These are phyloP conservation scores for Halophytophthora polymorphica DNA, from an alignment of 352 stramenopile genomes.

Conservation along the genomic window DNA sequence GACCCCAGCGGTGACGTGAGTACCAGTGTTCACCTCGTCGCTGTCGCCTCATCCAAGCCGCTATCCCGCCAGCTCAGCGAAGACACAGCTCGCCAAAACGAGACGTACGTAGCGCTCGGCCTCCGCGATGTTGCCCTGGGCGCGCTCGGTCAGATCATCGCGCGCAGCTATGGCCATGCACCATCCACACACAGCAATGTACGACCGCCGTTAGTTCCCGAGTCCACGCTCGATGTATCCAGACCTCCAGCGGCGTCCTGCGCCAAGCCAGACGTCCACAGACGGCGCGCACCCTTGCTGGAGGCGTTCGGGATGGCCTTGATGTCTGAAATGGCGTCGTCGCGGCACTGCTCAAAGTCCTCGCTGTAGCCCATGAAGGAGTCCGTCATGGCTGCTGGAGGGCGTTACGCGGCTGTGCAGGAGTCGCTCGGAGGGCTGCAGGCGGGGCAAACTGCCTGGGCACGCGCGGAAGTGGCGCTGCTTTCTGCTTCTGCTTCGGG, in stretches of 20 bases:
- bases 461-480: too few relatives aligned
- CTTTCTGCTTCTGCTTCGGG: constrained; percentile 2
- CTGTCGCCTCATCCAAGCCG: not conserved
- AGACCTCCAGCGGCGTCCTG: too few relatives aligned
- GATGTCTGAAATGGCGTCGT: constrained; percentile 73
- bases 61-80: not conserved
- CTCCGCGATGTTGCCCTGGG: constrained; percentile 69
- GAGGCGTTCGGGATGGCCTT: constrained; percentile 50
- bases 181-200: not conserved
- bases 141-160: constrained; percentile 47
- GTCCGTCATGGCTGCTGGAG: constrained; percentile 57
- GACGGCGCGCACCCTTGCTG: constrained; percentile 13
- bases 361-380: constrained; percentile 78
- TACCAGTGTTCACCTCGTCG: not conserved
- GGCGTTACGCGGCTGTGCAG: not conserved
- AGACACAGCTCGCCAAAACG: not conserved
- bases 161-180: constrained; percentile 26
- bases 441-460: too few relatives aligned
- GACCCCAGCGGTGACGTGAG: not conserved
- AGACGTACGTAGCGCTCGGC: constrained; percentile 67
- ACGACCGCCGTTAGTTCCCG: not conserved
- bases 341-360: constrained; percentile 82
- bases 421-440: not conserved
- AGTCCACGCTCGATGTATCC: not conserved
- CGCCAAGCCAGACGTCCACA: not conserved